Base-by-base conservation (phyloP, 306 rosid genomes). In the Begonia loranthoides region DNA sequence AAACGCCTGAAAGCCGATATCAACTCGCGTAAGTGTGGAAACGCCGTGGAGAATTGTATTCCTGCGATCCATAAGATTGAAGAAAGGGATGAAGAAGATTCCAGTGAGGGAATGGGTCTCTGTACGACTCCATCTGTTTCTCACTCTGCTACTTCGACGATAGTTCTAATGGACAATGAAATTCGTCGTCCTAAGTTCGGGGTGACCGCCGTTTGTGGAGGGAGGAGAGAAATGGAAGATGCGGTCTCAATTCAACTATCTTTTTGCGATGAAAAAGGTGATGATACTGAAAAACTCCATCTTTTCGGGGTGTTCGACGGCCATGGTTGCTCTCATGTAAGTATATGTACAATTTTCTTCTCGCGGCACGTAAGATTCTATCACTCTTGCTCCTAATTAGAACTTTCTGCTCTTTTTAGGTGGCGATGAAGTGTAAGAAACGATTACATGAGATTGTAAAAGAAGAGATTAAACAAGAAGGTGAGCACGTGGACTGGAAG, bases 261-360 rank as follows among this genome's bases (percentile, higher is more conserved):
- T 2, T 76, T 65, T 46, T 46, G 48, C 10, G 13, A 13, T n/a
- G 54, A 53, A 3, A 36, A 34, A 11, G 54, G 12, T 12, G 10
- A 16, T 0, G 51, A 60, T 10, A 12, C 53, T 1, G 49, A 57
- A 6, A 54, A 36, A 0, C 50, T 62, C 5, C 87, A 90, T 51
- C 86, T 64, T 64, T 86, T 70, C n/a, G 99, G 88, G 0, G 88
- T 90, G n/a, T 90, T 73, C 68, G 99, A 90, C 66, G 99, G 99
- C 56, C 99, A 90, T 48, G 95, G 95, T 15, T 90, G 99, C 84
- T 86, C 99, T 56, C 99, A 90, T 61, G 97, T 88, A 79, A 70
- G 14, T 48, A 21, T 16, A 13, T 11, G 1, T 0, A 28, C 36
- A 7, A 3, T 28, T 28, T 28, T 49, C 52, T 15, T 3, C 21